Base-by-base conservation (phyloP, 176 grass and related monocot species). In the Aegilops bicornis region DNA sequence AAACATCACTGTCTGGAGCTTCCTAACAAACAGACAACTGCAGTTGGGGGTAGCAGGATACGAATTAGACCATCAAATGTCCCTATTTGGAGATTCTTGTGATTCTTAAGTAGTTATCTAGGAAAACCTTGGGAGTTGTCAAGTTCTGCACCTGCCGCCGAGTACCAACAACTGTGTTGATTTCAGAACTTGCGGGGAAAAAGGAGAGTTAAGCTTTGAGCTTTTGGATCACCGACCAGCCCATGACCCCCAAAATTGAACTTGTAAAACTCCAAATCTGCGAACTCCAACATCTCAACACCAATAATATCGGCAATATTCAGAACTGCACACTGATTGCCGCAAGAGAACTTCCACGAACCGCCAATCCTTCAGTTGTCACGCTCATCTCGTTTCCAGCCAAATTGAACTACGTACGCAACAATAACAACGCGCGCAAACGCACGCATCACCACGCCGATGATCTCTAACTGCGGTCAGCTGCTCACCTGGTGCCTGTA, bases 401-500 rank as follows among this genome's bases (percentile, higher is more conserved):
- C 13, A 78, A 82, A 71, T 11, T 8, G 37, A 86, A 23, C 63
- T 47, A 32, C 39, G 4, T 17, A 78, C 11, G 36, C 71, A 84
- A 24, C 25, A 9, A 65, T 13, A 2, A 42, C 54, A 7, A 54
- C 50, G 48, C 6, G 15, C 22, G 23, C 4, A 79, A 62, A 68
- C 74, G 16, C 54, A 8, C 4, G 54, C 85, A 63, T 37, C 10
- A 14, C 47, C 17, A 87, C 31, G 67, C 29, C 19, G 14, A 52
- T 10, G 47, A 14, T 6, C 48, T 83, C 37, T 4, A 10, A 47
- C 24, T 17, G 23, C 35, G 69, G 39, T 5, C 6, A 20, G 37
- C n/a, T 9, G 30, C 39, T 76, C 54, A 93, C 96, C 96, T 98
- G 96, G 72, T 98, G 96, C 81, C 96, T 83, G 78, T 98, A 95